Evolutionary conservation across 768 basidiomycete species (phyloP).

Genomic region (Phallus indusiatus): DNA sequence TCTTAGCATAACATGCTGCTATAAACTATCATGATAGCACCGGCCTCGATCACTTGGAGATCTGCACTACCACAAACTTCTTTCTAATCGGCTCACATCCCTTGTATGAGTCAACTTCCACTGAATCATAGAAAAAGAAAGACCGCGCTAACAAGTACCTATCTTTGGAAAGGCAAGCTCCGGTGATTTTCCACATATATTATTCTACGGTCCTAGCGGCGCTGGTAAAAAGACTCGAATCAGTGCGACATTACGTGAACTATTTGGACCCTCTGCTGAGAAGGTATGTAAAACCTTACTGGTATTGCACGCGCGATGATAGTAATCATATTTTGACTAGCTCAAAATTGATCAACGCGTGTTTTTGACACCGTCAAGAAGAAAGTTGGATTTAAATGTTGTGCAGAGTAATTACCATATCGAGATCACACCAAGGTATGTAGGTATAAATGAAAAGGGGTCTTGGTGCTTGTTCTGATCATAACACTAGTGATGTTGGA

Average conservation of each 20-base stretch:
- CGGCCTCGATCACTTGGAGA: conserved; percentile 78
- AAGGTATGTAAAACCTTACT: no score
- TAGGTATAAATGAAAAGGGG: not conserved
- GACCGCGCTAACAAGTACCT: conserved; percentile 14
- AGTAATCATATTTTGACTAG: conserved; percentile 33
- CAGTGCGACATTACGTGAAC: conserved; percentile 74
- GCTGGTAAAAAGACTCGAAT: conserved; percentile 98
- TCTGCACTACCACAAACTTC: conserved; percentile 77
- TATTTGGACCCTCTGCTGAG: conserved; percentile 89
- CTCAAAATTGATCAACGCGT: conserved; percentile 96
- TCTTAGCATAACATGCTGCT: not conserved
- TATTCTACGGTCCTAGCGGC: conserved; percentile 95
- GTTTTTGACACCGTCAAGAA: conserved; percentile 86
- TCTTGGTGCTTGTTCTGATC: not conserved
- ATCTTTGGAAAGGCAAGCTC: conserved; percentile 52
- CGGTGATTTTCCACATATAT: conserved; percentile 94
- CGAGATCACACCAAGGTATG: conserved; percentile 92
- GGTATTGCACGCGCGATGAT: no score
- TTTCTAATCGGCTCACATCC: conserved; percentile 72
- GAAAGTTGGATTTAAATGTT: conserved; percentile 92
- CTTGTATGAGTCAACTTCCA: conserved; percentile 45
- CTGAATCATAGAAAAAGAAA: no score
- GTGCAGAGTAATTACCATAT: conserved; percentile 98
- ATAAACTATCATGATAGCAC: conserved; percentile 37
- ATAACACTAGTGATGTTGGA: conserved; percentile 71